phyloP scores from a whole-genome alignment of 768 basidiomycete species.

The Collybia sordida region DNA sequence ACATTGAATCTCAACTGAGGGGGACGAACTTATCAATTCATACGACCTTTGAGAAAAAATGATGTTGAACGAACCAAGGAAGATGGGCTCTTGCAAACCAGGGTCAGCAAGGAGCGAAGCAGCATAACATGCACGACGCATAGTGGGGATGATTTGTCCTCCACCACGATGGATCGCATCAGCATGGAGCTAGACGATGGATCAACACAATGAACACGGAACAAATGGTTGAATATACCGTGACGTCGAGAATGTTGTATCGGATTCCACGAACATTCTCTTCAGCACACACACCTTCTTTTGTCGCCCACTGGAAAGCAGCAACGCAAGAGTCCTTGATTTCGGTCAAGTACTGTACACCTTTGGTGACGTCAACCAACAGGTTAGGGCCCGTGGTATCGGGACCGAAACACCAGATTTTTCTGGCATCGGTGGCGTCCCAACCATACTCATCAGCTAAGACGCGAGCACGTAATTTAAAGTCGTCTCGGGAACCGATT shows the following conservation, averaged over 20 bases:
- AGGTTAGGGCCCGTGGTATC: conserved; percentile 96
- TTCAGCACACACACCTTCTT: conserved; percentile 94
- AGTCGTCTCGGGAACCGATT: conserved; percentile 91
- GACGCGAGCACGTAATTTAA: conserved; percentile 91
- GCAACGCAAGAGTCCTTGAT: conserved; percentile 99
- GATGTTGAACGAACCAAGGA: conserved; percentile 60
- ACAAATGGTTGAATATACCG: conserved; percentile 46
- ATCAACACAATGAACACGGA: not conserved
- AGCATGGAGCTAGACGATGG: conserved; percentile 72
- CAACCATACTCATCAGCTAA: conserved; percentile 96
- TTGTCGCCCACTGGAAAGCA: conserved; percentile 99
- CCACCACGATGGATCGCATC: conserved; percentile 99
- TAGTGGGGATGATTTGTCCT: conserved; percentile 97
- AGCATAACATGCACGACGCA: conserved; percentile 95
- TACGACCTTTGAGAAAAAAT: not conserved
- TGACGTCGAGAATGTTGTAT: conserved; percentile 93
- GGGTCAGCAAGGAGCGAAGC: conserved; percentile 91
- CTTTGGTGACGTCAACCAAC: conserved; percentile 97
- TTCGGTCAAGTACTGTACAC: conserved; percentile 98
- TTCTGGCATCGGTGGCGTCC: conserved; percentile 98
- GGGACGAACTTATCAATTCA: conserved; percentile 10
- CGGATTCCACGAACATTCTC: conserved; percentile 99
- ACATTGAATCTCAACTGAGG: conserved; percentile 92
- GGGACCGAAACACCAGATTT: conserved; percentile 99
- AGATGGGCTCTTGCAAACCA: conserved; percentile 93